These are phyloP conservation scores for Phytophthora pluvialis DNA, from an alignment of 352 stramenopile species.

Conservation along the genomic window DNA sequence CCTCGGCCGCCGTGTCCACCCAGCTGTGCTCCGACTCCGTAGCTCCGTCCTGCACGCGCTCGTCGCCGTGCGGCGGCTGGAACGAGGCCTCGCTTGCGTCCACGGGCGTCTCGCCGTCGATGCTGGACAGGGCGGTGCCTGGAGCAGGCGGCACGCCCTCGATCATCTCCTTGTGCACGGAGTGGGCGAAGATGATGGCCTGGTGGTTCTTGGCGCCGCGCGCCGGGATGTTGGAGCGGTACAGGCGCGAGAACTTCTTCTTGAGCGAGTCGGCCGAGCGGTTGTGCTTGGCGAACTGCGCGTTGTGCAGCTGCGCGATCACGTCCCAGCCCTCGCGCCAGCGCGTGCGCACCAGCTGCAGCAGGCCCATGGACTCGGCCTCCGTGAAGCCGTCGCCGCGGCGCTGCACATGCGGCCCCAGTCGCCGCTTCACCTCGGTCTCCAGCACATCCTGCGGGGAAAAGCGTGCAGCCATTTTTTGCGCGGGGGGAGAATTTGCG, in stretches of 20 bases:
- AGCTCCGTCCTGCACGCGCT: constrained; percentile 25
- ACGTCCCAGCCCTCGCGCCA: constrained; percentile 52
- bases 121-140: background rate
- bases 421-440: constrained; percentile 32
- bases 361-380: constrained; percentile 43
- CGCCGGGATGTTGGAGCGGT: constrained; percentile 35
- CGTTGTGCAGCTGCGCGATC: constrained; percentile 45
- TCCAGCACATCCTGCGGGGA: constrained; percentile 25
- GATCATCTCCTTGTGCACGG: constrained; percentile 47
- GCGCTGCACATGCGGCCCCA: constrained; percentile 35
- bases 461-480: constrained; percentile 39
- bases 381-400: constrained; percentile 50
- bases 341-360: constrained; percentile 41
- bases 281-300: constrained; percentile 42
- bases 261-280: constrained; percentile 52
- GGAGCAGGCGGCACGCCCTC: constrained; percentile 25
- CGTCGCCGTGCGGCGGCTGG: constrained; percentile 23
- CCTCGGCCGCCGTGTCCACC: constrained; percentile 24
- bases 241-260: constrained; percentile 51
- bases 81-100: constrained; percentile 30
- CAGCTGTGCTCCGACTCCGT: constrained; percentile 38
- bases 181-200: constrained; percentile 40
- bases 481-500: constrained; percentile 27
- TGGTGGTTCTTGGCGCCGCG: constrained; percentile 47
- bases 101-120: constrained; percentile 16